These are phyloP conservation scores for Aspergillus baeticus DNA, from an alignment of 495 filamentous ascomycete genomes.

Conservation along the genomic window DNA sequence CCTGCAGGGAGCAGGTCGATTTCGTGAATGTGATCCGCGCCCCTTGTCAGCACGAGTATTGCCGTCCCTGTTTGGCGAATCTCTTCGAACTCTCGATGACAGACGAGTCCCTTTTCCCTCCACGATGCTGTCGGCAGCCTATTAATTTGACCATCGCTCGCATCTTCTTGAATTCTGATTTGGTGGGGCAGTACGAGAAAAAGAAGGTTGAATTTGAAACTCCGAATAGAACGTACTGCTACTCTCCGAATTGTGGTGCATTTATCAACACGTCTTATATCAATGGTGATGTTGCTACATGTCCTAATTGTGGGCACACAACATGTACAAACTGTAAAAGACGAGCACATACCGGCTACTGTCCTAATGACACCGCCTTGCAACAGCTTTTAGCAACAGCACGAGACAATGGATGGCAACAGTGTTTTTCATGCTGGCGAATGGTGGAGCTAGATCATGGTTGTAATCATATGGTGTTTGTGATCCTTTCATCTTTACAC, in stretches of 20 bases:
- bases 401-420: conserved; percentile 38
- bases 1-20: conserved; percentile 13
- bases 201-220: conserved; percentile 48
- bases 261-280: conserved; percentile 41
- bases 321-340: conserved; percentile 52
- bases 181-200: conserved; percentile 29
- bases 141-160: conserved; percentile 35
- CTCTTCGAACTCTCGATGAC: conserved; percentile 40
- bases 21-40: conserved; percentile 8
- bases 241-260: conserved; percentile 34
- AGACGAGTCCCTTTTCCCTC: conserved; percentile 53
- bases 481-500: no score
- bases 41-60: conserved; percentile 45
- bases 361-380: conserved; percentile 35
- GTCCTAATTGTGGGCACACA: conserved; percentile 29
- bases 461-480: conserved; percentile 47
- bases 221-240: conserved; percentile 49
- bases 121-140: conserved; percentile 45
- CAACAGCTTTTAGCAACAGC: conserved; percentile 35
- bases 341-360: conserved; percentile 38
- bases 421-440: conserved; percentile 35
- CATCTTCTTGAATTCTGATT: conserved; percentile 25
- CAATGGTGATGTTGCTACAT: conserved; percentile 35
- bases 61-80: conserved; percentile 37
- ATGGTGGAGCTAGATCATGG: conserved; percentile 43